Percentiles rank a stretch among this genome's conserved stretches.
These are phyloP conservation scores for Hydnum rufescens DNA, from an alignment of 768 basidiomycete genomes.

Conservation along the genomic window DNA sequence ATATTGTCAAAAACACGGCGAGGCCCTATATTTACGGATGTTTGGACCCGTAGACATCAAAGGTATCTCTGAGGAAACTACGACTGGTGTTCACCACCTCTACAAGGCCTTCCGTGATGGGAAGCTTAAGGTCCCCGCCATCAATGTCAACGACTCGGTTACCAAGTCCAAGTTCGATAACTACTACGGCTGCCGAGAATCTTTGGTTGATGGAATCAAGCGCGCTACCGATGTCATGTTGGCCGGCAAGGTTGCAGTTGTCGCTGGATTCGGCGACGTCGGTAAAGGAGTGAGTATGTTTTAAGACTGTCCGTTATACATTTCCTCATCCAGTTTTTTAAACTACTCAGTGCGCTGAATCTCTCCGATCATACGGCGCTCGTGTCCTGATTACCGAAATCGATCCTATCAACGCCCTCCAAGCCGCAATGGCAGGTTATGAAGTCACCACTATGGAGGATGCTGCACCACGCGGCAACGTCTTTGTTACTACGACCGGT, in stretches of 20 bases:
- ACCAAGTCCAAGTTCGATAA: conserved; percentile 99
- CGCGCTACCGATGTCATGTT: conserved; percentile 99
- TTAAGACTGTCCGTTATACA: background rate
- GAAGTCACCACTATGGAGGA: conserved; percentile 99
- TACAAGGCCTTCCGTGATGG: conserved; percentile 97
- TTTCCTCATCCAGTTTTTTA: too few relatives aligned
- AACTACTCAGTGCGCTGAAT: conserved; percentile 76
- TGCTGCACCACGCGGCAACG: conserved; percentile 67
- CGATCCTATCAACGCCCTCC: conserved; percentile 99
- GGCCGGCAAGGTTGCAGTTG: conserved; percentile 96
- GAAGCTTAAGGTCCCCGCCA: conserved; percentile 89
- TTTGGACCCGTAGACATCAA: conserved; percentile 38
- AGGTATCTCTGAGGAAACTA: conserved; percentile 97
- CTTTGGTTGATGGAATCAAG: conserved; percentile 99
- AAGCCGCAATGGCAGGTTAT: conserved; percentile 99
- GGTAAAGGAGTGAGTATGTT: conserved; percentile 77
- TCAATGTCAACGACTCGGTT: conserved; percentile 99
- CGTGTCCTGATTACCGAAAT: conserved; percentile 95
- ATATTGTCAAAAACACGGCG: too few relatives aligned
- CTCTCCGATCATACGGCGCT: conserved; percentile 89
- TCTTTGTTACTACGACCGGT: conserved; percentile 97
- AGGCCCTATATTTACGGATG: too few relatives aligned
- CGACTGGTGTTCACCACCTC: conserved; percentile 97
- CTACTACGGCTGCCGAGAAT: conserved; percentile 98
- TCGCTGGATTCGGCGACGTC: conserved; percentile 97